Percentiles rank a stretch among this genome's conserved stretches.
Evolutionary conservation across 768 basidiomycete genomes (phyloP).

Genomic region (Gelatoporia subvermispora): DNA sequence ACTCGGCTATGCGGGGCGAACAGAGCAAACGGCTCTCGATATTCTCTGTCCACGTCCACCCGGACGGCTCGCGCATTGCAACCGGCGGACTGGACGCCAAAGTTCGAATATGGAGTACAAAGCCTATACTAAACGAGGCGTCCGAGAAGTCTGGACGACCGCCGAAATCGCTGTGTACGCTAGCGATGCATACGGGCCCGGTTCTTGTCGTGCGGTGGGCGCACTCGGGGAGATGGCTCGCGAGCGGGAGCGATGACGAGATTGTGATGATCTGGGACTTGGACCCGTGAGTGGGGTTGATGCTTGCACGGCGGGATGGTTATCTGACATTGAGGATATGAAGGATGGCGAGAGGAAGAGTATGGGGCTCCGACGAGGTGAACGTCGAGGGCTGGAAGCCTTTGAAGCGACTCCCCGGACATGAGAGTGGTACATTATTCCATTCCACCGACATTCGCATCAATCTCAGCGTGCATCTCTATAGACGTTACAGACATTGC

Average conservation of each 20-base stretch:
- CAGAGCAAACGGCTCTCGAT: constrained; percentile 73
- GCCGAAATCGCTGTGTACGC: constrained; percentile 85
- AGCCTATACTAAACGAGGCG: constrained; percentile 79
- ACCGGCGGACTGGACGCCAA: constrained; percentile 95
- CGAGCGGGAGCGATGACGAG: constrained; percentile 94
- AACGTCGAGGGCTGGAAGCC: constrained; percentile 99
- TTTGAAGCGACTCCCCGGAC: constrained; percentile 84
- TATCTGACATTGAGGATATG: constrained; percentile 1
- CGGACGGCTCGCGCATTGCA: constrained; percentile 94
- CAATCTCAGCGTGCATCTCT: constrained; percentile 4
- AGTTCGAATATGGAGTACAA: constrained; percentile 95
- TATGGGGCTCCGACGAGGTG: constrained; percentile 93
- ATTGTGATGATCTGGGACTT: constrained; percentile 97
- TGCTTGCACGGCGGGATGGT: neutral
- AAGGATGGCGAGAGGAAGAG: constrained; percentile 76
- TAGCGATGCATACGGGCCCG: constrained; percentile 91
- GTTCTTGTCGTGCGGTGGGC: constrained; percentile 93
- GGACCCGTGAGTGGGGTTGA: constrained; percentile 69
- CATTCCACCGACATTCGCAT: neutral
- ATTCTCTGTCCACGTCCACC: constrained; percentile 91
- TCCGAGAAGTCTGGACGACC: constrained; percentile 64
- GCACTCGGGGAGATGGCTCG: constrained; percentile 88
- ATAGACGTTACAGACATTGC: constrained; percentile 92
- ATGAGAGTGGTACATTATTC: constrained; percentile 75
- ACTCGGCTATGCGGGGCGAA: constrained; percentile 53